Base-by-base conservation (phyloP, 164 flowering plant species). In the Stephania cephalantha region DNA sequence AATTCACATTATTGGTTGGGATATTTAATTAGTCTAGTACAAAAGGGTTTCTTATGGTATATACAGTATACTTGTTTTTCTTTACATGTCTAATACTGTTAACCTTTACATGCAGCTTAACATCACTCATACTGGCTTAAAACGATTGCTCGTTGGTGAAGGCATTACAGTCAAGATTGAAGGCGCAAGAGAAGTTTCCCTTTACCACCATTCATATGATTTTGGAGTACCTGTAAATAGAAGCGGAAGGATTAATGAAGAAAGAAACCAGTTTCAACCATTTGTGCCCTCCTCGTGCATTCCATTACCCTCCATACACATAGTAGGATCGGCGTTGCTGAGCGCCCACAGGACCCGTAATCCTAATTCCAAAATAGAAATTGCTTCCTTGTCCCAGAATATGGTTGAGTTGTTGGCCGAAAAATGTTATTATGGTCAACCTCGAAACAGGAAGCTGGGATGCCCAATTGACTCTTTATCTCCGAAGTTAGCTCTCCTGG, bases 111-210 rank as follows among this genome's bases (percentile, higher is more conserved):
- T 78, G 73, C 90, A 89, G 97, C 31, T 77, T 78, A 89, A 89
- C 75, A 61, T 65, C 20, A 83, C 90, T 3, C 81, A 77, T 48
- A 66, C 78, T 77, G 92, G 91, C 67, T 79, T 90, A 72, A 87
- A 83, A 73, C 84, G 87, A 31, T 22, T 92, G 45, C 84, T 84
- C 75, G 93, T 90, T 66, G 83, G 90, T 64, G 90, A 92, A 86
- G 97, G 95, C 76, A 88, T 90, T 52, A 82, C 86, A 7, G 78
- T 90, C 17, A 83, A 84, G 82, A 84, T 91, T 2, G 71, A 73
- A 61, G 80, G 84, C 46, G 92, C 93, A 50, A 80, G 76, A 73
- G 87, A 81, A 81, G 81, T 89, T 63, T 84, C 89, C 52, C 69
- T 88, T 12, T 78, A 81, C 73, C 82, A 88, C 74, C 82, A 88